Base-by-base conservation (phyloP, 2,329 filamentous ascomycete genomes). In the Nemania sp. region DNA sequence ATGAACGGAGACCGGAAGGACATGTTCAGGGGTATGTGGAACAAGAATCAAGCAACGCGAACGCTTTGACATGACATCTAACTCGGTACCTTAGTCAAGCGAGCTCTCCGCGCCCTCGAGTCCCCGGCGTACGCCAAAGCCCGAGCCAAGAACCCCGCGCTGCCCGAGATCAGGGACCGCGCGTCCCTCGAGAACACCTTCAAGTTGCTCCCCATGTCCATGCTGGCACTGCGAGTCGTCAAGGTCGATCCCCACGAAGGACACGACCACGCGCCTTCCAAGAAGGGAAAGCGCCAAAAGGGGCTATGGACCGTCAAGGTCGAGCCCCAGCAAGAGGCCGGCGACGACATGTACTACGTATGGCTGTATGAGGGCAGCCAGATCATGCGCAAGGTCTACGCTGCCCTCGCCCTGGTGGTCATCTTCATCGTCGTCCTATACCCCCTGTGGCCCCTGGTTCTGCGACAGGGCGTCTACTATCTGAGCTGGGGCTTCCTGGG, bases 341-440 rank as follows among this genome's bases (percentile, higher is more conserved):
- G 79, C 50, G 91, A 95, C 59, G 90, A 94, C 40, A 87, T 95
- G 83, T 94, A 99, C 81, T 99, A 98, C 74, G 89, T 94, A 62
- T 99, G 94, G 92, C 81, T 99, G 56, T 98, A 93, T 76, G 95
- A 99, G 73, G 94, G 94, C 17, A 88, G 91, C 58, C 94, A 98
- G 78, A 87, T 94, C 81, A 97, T 92, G 84, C 90, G 91, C 79
- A 95, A 96, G 80, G 83, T 97, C 39, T 96, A 97, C 77, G 94
- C 92, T 7, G 88, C 82, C 7, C 89, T 93, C 56, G 93, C 93
- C 3, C 83, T 99, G 47, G 80, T 91, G 11, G 79, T 89, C 63
- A 93, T 99, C 71, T 93, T 99, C 72, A 86, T 90, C 13, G 81
- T 97, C 21, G 93, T 99, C 62, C 87, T 97, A 72, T 99, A 99